Conservation (phyloP, 2,329 filamentous ascomycete species). For the Plectosphaerella plurivora region DNA sequence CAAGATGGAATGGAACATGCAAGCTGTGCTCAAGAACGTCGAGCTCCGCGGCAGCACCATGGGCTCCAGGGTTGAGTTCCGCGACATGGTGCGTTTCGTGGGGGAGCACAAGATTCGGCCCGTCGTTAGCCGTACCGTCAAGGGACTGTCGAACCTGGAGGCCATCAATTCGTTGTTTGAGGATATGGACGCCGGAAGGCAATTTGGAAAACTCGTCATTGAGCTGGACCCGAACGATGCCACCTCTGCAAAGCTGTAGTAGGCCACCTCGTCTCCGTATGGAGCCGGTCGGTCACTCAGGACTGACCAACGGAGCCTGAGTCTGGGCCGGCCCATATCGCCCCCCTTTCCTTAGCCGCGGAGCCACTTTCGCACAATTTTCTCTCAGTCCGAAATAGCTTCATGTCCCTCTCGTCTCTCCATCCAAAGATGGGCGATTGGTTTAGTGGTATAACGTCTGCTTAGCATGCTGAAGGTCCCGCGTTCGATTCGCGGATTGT, state of each 20-base stretch:
- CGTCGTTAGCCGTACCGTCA: slow-evolving; percentile 69
- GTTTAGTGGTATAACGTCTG: background rate
- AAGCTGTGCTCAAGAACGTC: slow-evolving; percentile 79
- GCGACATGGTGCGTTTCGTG: slow-evolving; percentile 86
- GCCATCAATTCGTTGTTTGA: slow-evolving; percentile 80
- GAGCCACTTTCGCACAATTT: too few relatives aligned
- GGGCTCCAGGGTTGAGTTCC: slow-evolving; percentile 85
- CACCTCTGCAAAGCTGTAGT: slow-evolving; percentile 33
- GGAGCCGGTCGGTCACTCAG: too few relatives aligned
- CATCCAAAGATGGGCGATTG: background rate
- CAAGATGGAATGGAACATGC: slow-evolving; percentile 83
- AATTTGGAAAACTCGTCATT: slow-evolving; percentile 92
- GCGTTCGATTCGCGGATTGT: background rate
- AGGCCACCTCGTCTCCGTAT: background rate
- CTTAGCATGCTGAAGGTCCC: slow-evolving; percentile 1
- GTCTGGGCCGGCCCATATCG: too few relatives aligned
- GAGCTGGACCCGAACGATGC: slow-evolving; percentile 48
- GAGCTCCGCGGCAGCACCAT: slow-evolving; percentile 85
- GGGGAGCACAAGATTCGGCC: slow-evolving; percentile 67
- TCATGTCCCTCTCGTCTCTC: too few relatives aligned
- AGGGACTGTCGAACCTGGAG: slow-evolving; percentile 70
- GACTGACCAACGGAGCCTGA: too few relatives aligned
- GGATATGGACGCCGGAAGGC: slow-evolving; percentile 78
- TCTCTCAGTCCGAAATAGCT: too few relatives aligned
- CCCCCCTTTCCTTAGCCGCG: too few relatives aligned